phyloP scores from a whole-genome alignment of 768 basidiomycete genomes.

The Boletus huronensis region DNA sequence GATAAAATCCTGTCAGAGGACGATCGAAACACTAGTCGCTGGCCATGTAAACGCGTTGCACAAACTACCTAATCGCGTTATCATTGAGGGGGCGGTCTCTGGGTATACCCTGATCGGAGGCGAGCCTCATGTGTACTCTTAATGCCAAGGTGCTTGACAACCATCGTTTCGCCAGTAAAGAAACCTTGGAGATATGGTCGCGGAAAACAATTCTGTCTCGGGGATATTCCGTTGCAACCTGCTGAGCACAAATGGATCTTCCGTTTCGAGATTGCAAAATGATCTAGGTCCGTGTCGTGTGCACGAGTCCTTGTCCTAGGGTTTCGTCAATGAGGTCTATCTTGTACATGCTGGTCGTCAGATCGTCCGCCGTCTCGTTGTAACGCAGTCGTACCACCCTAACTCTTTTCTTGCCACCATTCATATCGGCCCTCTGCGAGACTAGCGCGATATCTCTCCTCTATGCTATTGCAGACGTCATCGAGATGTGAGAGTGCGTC shows the following conservation, averaged over 20 bases:
- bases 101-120: conserved; percentile 24
- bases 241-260: conserved; percentile 31
- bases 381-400: neutral
- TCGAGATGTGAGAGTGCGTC: conserved; percentile 77
- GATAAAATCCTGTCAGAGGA: conserved; percentile 9
- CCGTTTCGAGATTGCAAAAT: conserved; percentile 9
- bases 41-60: conserved; percentile 15
- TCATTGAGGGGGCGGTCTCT: conserved; percentile 4
- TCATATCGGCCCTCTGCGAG: conserved; percentile 54
- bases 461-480: conserved; percentile 65
- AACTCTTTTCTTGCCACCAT: conserved; percentile 69
- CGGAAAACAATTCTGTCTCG: conserved; percentile 26
- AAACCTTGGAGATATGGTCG: conserved; percentile 30
- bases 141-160: neutral
- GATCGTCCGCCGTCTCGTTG: conserved; percentile 2
- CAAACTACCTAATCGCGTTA: conserved; percentile 16
- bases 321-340: neutral
- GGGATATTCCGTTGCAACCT: conserved; percentile 10
- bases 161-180: conserved; percentile 12
- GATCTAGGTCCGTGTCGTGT: neutral
- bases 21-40: conserved; percentile 24
- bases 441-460: conserved; percentile 62
- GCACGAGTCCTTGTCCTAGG: neutral
- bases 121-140: neutral
- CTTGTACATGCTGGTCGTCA: neutral